These are phyloP conservation scores for Powellomyces hirtus DNA, from an alignment of 192 early-diverging fungal species.

Conservation along the genomic window DNA sequence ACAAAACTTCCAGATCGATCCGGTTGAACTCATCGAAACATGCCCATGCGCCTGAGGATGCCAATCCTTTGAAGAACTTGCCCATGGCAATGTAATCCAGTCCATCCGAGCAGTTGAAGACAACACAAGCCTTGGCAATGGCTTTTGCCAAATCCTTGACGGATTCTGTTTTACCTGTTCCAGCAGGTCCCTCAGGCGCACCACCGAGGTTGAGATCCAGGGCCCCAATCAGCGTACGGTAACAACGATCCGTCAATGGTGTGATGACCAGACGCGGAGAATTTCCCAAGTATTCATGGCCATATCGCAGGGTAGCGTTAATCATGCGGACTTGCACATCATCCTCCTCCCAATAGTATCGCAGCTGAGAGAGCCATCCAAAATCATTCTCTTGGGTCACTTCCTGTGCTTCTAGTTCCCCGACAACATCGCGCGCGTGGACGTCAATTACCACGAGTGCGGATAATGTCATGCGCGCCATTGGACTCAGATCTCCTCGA, in stretches of 20 bases:
- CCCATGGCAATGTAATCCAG: conserved; percentile 69
- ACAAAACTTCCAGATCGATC: conserved; percentile 62
- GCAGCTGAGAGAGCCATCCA: conserved; percentile 60
- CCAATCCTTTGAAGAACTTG: conserved; percentile 64
- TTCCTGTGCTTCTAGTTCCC: conserved; percentile 45
- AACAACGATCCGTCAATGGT: conserved; percentile 60
- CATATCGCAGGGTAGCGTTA: conserved; percentile 60
- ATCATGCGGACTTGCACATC: conserved; percentile 61
- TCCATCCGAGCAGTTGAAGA: conserved; percentile 65
- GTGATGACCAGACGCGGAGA: conserved; percentile 57
- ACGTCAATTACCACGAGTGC: conserved; percentile 62
- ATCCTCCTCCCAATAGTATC: conserved; percentile 63
- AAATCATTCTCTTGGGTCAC: conserved; percentile 52
- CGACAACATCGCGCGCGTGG: conserved; percentile 58
- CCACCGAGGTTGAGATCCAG: conserved; percentile 61
- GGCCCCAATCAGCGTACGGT: conserved; percentile 64
- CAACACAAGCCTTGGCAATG: conserved; percentile 60
- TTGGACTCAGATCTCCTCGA: conserved; percentile 54
- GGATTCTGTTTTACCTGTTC: conserved; percentile 63
- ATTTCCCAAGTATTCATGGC: conserved; percentile 61
- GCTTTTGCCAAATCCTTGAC: conserved; percentile 64
- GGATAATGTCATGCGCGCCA: conserved; percentile 58
- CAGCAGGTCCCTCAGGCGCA: conserved; percentile 61
- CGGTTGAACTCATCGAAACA: conserved; percentile 68
- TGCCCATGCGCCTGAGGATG: conserved; percentile 60